phyloP scores from a whole-genome alignment of 805 yeast species.

The Lipomyces sp. region DNA sequence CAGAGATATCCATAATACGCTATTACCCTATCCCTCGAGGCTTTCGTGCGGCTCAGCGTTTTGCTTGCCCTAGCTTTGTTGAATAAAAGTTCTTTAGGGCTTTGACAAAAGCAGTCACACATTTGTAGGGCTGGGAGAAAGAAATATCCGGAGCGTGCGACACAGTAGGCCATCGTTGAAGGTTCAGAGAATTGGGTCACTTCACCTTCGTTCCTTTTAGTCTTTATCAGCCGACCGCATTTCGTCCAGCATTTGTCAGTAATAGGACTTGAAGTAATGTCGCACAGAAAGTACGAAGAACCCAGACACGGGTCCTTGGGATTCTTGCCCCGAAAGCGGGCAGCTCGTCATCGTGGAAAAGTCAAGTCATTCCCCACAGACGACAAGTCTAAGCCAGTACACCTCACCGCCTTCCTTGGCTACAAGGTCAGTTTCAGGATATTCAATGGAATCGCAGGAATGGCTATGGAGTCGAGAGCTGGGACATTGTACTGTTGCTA shows the following conservation, averaged over 20 bases:
- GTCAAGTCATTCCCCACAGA: conserved; percentile 99
- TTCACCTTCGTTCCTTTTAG: too few species aligned
- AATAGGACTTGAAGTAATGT: conserved; percentile 58
- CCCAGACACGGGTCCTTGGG: conserved; percentile 99
- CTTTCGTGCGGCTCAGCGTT: too few species aligned
- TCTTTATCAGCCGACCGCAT: background rate
- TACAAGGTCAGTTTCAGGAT: conserved; percentile 59
- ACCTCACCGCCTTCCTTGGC: conserved; percentile 99
- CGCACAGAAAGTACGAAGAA: conserved; percentile 99
- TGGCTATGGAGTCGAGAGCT: background rate
- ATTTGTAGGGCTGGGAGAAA: too few species aligned
- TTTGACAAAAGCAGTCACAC: too few species aligned
- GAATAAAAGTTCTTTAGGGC: too few species aligned
- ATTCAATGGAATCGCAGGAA: background rate
- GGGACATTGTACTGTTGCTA: background rate
- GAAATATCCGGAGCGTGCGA: too few species aligned
- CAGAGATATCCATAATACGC: too few species aligned
- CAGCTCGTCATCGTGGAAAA: conserved; percentile 97
- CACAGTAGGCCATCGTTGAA: too few species aligned
- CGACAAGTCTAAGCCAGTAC: conserved; percentile 96
- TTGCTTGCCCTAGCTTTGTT: too few species aligned
- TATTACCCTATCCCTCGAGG: too few species aligned
- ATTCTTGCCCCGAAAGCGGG: conserved; percentile 99
- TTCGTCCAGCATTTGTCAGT: background rate
- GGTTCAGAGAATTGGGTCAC: too few species aligned